These are phyloP conservation scores for Aspergillus niger DNA, from an alignment of 2,329 filamentous ascomycete species.

Conservation along the genomic window DNA sequence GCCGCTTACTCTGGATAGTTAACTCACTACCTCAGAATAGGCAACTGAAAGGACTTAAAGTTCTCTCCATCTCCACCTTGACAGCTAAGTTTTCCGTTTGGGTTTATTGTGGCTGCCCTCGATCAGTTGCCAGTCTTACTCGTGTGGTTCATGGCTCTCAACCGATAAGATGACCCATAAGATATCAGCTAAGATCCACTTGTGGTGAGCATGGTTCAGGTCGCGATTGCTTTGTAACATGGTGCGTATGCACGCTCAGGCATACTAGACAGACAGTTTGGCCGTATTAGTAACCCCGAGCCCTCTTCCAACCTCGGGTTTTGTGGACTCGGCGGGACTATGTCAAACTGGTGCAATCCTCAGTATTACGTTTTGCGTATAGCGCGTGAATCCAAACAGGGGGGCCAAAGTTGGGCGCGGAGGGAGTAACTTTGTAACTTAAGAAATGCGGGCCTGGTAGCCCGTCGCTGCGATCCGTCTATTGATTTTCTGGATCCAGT, in stretches of 20 bases:
- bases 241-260: neutral
- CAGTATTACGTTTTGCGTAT: too few species aligned
- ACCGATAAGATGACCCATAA: neutral
- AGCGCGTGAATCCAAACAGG: too few species aligned
- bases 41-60: neutral
- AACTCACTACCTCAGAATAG: too few species aligned
- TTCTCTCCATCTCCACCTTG: neutral
- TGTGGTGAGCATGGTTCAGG: too few species aligned
- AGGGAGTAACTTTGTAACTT: too few species aligned
- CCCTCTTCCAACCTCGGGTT: neutral
- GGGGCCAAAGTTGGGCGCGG: too few species aligned
- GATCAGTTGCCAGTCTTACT: neutral
- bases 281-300: neutral
- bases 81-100: neutral
- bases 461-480: too few species aligned
- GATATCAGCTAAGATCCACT: neutral
- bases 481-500: too few species aligned
- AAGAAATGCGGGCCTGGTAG: too few species aligned
- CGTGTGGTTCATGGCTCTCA: neutral
- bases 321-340: neutral
- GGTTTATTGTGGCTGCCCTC: neutral
- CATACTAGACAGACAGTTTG: neutral
- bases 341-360: too few species aligned
- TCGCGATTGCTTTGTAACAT: too few species aligned
- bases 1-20: neutral